Base-by-base conservation (phyloP, 352 stramenopile species). In the Aphanomyces astaci region DNA sequence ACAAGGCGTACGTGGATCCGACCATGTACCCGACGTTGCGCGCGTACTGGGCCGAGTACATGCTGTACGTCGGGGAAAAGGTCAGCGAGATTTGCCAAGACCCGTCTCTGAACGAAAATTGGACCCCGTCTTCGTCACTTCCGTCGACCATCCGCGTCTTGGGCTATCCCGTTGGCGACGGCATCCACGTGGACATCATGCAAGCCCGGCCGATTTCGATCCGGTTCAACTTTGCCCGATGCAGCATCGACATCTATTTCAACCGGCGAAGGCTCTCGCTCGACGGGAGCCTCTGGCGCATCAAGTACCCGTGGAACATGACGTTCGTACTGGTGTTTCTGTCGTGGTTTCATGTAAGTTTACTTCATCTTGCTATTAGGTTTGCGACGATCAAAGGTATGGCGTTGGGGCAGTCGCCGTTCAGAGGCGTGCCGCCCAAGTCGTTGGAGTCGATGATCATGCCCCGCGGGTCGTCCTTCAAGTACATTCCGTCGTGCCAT, bases 71-170 rank as follows among this genome's bases (percentile, higher is more conserved):
- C 2, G 24, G 56, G 2, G 39, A 52, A 13, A 65, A 65, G 24
- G 28, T 65, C 9, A 46, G 36, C 40, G 56, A 65, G 33, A 65
- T 65, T 51, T 65, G 56, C 40, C 56, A 65, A 28, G 56, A 65
- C 33, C 19, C 36, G 27, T 33, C 10, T 13, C 39, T 65, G 25
- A 32, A 40, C 30, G 51, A 59, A 25, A 32, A 59, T 19, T 59
- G 51, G 51, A 32, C 17, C 19, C 51, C 51, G 25, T 39, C 51
- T 9, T n/a, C 22, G 19, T 33, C 36, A 7, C 7, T 43, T 43
- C 36, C 17, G 0, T 1, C 51, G 17, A 25, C 19, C 30, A 2
- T 59, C 13, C 51, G 51, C 13, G 51, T 39, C 4, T 32, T 59
- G 30, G 30, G 51, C 22, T 28, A 59, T 2, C 13, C 25, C 0